Evolutionary conservation across 169 alveolate species (phyloP).

Genomic region (Eimeria acervulina): DNA sequence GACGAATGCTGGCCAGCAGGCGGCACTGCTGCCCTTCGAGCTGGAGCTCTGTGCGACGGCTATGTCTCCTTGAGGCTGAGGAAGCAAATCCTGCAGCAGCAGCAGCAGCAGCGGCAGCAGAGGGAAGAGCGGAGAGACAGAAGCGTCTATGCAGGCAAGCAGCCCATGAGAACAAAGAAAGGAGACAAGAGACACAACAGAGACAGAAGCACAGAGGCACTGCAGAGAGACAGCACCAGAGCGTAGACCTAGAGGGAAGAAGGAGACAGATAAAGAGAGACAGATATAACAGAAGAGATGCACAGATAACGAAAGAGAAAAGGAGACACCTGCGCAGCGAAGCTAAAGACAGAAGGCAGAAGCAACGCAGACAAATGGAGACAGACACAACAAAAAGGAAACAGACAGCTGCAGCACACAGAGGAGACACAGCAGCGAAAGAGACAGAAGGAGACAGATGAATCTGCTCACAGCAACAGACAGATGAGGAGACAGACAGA

Average conservation of each 20-base stretch:
- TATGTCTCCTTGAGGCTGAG: not conserved
- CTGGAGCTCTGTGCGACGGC: conserved; percentile 55
- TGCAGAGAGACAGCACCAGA: not conserved
- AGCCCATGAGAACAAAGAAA: not conserved
- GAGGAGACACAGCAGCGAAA: not conserved
- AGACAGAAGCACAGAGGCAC: not conserved
- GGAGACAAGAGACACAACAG: not conserved
- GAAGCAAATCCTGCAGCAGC: conserved; percentile 45
- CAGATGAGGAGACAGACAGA: not conserved
- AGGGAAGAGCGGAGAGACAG: not conserved
- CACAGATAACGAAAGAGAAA: not conserved
- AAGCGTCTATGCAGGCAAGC: not conserved
- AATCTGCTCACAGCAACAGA: not conserved
- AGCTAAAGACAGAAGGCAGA: not conserved
- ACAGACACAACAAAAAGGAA: not conserved
- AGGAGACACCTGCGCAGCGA: not conserved
- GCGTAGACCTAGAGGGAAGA: not conserved
- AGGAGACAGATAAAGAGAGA: not conserved
- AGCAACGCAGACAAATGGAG: not conserved
- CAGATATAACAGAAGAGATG: not conserved
- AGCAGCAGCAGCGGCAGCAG: conserved; percentile 33
- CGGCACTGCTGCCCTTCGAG: conserved; percentile 33
- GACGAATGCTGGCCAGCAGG: conserved; percentile 20
- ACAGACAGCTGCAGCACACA: not conserved
- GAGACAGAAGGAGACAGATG: not conserved